These are phyloP conservation scores for Metarhizium robertsii DNA, from an alignment of 2,329 filamentous ascomycete genomes.

Conservation along the genomic window DNA sequence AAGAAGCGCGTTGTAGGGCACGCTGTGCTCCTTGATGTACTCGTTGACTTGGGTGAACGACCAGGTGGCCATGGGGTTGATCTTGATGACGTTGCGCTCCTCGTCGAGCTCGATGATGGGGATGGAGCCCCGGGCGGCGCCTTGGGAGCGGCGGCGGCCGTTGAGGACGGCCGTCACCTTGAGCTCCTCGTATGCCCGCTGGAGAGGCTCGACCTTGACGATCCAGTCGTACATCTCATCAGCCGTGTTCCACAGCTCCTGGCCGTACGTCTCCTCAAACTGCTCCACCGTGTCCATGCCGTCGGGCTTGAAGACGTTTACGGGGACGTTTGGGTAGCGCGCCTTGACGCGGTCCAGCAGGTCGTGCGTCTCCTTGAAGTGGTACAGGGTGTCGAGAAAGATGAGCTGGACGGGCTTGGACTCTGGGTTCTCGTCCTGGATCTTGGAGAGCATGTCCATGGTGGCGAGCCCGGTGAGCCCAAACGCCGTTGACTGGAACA, in stretches of 20 bases:
- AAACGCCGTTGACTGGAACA: conserved; percentile 82
- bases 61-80: conserved; percentile 97
- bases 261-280: conserved; percentile 75
- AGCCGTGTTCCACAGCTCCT: conserved; percentile 74
- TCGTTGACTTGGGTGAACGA: conserved; percentile 78
- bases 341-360: conserved; percentile 65
- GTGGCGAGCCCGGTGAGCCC: conserved; percentile 73
- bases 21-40: conserved; percentile 77
- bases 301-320: conserved; percentile 86
- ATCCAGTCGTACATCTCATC: conserved; percentile 92
- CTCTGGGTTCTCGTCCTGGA: conserved; percentile 53
- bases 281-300: conserved; percentile 63
- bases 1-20: conserved; percentile 88
- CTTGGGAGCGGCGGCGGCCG: conserved; percentile 83
- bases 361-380: conserved; percentile 68
- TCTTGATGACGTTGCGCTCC: conserved; percentile 85
- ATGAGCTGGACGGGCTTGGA: conserved; percentile 55
- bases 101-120: conserved; percentile 86
- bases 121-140: conserved; percentile 81
- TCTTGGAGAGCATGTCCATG: conserved; percentile 75
- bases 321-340: conserved; percentile 66
- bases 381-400: conserved; percentile 78
- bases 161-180: conserved; percentile 86
- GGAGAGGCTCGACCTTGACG: conserved; percentile 93
- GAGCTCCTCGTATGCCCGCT: conserved; percentile 81